Conservation (phyloP, 2,329 filamentous ascomycete genomes). For the Bisporella sp. region DNA sequence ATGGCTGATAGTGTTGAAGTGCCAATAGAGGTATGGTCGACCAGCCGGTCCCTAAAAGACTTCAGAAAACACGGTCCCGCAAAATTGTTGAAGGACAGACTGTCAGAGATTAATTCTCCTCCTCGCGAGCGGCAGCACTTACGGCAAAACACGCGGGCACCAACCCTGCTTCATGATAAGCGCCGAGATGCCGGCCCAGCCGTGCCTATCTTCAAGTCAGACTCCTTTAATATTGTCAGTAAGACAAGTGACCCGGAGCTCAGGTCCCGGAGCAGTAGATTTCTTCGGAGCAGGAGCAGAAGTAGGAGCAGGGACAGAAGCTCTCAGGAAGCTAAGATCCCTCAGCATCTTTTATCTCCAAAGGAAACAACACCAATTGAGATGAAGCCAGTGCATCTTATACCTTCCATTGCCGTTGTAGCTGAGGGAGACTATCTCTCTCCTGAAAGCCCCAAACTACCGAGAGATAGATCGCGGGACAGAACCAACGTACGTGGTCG, state of each 20-base stretch:
- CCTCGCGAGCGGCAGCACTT: neutral
- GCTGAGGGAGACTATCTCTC: neutral
- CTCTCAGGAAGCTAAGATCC: neutral
- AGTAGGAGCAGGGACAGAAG: neutral
- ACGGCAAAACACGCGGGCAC: neutral
- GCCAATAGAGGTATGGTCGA: slow-evolving; percentile 7
- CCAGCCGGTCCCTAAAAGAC: slow-evolving; percentile 1
- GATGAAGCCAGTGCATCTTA: neutral
- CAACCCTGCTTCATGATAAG: neutral
- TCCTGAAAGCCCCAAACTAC: neutral
- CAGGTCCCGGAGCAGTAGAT: neutral
- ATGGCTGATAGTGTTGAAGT: neutral
- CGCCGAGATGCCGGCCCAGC: neutral
- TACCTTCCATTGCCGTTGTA: neutral
- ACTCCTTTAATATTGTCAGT: neutral
- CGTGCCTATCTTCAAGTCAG: no score
- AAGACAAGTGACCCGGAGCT: neutral
- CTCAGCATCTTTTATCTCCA: neutral
- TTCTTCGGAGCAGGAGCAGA: neutral
- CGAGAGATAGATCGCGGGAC: neutral
- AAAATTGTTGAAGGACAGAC: slow-evolving; percentile 2
- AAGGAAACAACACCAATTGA: no score
- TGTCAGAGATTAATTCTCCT: slow-evolving; percentile 1
- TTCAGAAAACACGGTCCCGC: slow-evolving; percentile 1
- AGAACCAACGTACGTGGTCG: neutral